Percentiles rank a stretch among this genome's conserved stretches.
Evolutionary conservation across 2,329 filamentous ascomycete species (phyloP).

Genomic region (Kalmusia sp.): DNA sequence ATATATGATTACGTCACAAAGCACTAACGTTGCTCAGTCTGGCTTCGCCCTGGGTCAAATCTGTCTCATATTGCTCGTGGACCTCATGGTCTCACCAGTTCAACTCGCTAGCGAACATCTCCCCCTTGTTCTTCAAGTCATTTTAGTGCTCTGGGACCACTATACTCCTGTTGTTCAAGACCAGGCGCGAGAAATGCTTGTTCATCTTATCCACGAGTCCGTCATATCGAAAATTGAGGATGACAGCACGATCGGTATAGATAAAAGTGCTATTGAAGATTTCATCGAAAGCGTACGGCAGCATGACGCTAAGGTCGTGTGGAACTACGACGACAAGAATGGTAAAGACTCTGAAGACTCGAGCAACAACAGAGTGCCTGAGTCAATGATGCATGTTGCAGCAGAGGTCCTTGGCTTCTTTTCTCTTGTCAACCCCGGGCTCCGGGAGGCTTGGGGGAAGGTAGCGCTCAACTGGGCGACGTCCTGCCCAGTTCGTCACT

Average conservation of each 20-base stretch:
- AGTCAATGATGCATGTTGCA: slow-evolving; percentile 86
- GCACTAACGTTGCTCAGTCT: slow-evolving; percentile 53
- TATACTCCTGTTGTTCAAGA: slow-evolving; percentile 95
- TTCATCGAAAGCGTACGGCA: slow-evolving; percentile 86
- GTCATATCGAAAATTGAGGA: slow-evolving; percentile 77
- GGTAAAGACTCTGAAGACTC: slow-evolving; percentile 73
- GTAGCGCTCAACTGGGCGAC: slow-evolving; percentile 94
- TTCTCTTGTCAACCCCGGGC: slow-evolving; percentile 79
- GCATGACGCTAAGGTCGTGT: slow-evolving; percentile 84
- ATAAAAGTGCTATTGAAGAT: slow-evolving; percentile 80
- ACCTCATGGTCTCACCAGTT: slow-evolving; percentile 92
- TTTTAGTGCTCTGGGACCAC: slow-evolving; percentile 96
- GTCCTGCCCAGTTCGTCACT: slow-evolving; percentile 90
- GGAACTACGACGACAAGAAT: slow-evolving; percentile 93
- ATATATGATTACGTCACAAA: neutral
- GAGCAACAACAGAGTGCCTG: slow-evolving; percentile 80
- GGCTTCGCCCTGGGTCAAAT: slow-evolving; percentile 93
- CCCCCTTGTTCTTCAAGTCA: slow-evolving; percentile 85
- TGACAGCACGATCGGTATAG: slow-evolving; percentile 69
- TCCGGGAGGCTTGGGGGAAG: slow-evolving; percentile 91
- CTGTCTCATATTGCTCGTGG: slow-evolving; percentile 90
- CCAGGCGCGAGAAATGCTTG: slow-evolving; percentile 95
- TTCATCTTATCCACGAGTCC: slow-evolving; percentile 94
- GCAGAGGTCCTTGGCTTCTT: slow-evolving; percentile 85
- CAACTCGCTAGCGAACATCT: slow-evolving; percentile 80